Evolutionary conservation across 2,329 filamentous ascomycete species (phyloP), one percentile per base, ranked within the genome.

Genomic region (Chalaropsis thielavioides): DNA sequence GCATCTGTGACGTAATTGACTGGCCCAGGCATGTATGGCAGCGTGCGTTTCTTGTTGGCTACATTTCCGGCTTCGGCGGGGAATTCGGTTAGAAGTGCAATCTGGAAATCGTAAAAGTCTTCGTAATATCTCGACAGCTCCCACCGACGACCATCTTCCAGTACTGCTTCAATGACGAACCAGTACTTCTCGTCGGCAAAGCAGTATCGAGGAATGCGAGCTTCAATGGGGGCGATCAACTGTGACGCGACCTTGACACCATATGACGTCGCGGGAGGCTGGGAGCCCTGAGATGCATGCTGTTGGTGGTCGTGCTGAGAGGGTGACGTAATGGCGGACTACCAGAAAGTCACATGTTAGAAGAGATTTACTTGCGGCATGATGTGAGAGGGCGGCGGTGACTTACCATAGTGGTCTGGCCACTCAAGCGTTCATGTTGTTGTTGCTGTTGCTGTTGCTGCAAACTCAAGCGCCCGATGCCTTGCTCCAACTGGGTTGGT

Each of bases 61-160:
- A 86, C 88, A 72, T 95, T 94, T 64, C 94, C 94, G 44, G 94
- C 92, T 75, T 97, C 94, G 43, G 89, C 85, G 24, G 94, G 92
- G 72, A 96, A 97, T 69, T 86, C 90, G 56, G 91, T 92, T 61
- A 99, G 83, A 8, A 99, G 84, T 40, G 91, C 90, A 72, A 97
- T 97, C 74, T 99, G 94, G 74, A 97, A 92, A 74, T 97, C 94
- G 76, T 97, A 99, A 73, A 99, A 99, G 76, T 97, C 94, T 74
- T 97, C 91, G 72, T 99, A 99, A 72, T 95, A 94, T 68, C 94
- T 85, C 46, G 90, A 92, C 61, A 99, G 78, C 73, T 96, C 92
- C 91, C 92, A 97, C 72, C 89, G 87, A 59, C 89, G 83, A 60
- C 91, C 92, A 72, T 97, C 92, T 72, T 96, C 90, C 74, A 97